Base-by-base conservation (phyloP, 345 rosid species). In the Bruguiera sexangula region DNA sequence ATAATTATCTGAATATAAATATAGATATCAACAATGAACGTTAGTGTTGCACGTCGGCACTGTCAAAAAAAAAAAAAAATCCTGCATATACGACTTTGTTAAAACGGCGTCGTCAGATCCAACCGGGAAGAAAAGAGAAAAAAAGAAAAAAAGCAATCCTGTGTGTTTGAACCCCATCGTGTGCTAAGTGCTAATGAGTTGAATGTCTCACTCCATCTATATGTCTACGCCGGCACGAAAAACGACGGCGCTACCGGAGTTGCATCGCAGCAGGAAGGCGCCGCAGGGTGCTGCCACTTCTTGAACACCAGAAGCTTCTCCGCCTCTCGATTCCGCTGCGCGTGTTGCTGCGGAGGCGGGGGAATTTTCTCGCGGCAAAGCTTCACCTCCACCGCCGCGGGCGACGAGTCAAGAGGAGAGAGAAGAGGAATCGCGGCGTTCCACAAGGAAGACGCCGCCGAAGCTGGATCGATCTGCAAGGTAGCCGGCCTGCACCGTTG, bases 201-300 rank as follows among this genome's bases (percentile, higher is more conserved):
- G 19, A 27, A 16, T 26, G 46, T 9, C 46, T 39, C 15, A 10
- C 15, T 39, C 46, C 16, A 39, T 39, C 46, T 9, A 37, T 8
- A 37, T 18, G 32, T 69, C 82, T 79, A 88, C 27, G 83, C 91
- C 22, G 95, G 90, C 31, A 93, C 88, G 46, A 27, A 62, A 34
- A 90, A 86, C 7, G 88, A 71, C 16, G 87, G 85, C 68, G 72
- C 78, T 10, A 79, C 77, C 65, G 80, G 63, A 6, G 75, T 58
- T 66, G 87, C 56, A 29, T 89, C 90, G 79, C 78, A 81, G 62
- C 76, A 76, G 62, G 91, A 84, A 29, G 98, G 92, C 37, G 92
- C 91, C 31, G 98, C 97, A 13, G 98, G 98, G 68, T 93, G 97
- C 74, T 93, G 92, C 98, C 98, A 93, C 73, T 80, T 87, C 84